Percentiles rank a stretch among this genome's conserved stretches.
These are phyloP conservation scores for Dissophora globulifera DNA, from an alignment of 192 early-diverging fungal genomes.

Conservation along the genomic window DNA sequence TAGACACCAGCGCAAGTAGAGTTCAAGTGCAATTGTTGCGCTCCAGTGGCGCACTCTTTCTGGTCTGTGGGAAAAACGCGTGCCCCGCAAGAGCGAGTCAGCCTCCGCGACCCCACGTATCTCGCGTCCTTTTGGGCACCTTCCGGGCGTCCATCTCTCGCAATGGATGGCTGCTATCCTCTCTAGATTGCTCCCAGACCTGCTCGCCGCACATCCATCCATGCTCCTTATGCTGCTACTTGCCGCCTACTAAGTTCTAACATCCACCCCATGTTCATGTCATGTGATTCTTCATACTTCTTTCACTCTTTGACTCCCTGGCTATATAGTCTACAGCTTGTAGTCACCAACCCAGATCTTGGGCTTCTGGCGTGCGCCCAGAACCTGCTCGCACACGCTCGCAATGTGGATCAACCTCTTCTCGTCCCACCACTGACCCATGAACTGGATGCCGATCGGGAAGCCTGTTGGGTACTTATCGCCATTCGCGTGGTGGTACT, in stretches of 20 bases:
- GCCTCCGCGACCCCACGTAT: background rate
- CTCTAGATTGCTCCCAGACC: too few relatives aligned
- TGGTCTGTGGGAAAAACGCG: too few relatives aligned
- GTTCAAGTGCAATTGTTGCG: too few relatives aligned
- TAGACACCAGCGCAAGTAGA: too few relatives aligned
- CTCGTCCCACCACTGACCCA: constrained; percentile 77
- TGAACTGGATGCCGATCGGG: constrained; percentile 76
- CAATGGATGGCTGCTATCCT: background rate
- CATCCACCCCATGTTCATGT: too few relatives aligned
- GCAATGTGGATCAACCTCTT: constrained; percentile 68
- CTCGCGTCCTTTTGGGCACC: too few relatives aligned
- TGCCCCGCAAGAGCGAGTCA: background rate
- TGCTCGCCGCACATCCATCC: background rate
- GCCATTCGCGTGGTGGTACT: constrained; percentile 16
- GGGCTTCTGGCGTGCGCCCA: constrained; percentile 53
- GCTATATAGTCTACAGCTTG: constrained; percentile 1
- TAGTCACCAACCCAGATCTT: constrained; percentile 47
- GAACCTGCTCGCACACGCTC: constrained; percentile 59
- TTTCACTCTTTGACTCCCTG: too few relatives aligned
- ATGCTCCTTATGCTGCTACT: background rate
- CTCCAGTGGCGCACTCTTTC: too few relatives aligned
- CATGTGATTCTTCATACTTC: background rate
- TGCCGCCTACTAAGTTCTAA: too few relatives aligned
- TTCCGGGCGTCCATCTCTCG: too few relatives aligned
- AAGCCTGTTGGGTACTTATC: constrained; percentile 52